phyloP scores from a whole-genome alignment of 441 rosid species.

The Kokia cookei region DNA sequence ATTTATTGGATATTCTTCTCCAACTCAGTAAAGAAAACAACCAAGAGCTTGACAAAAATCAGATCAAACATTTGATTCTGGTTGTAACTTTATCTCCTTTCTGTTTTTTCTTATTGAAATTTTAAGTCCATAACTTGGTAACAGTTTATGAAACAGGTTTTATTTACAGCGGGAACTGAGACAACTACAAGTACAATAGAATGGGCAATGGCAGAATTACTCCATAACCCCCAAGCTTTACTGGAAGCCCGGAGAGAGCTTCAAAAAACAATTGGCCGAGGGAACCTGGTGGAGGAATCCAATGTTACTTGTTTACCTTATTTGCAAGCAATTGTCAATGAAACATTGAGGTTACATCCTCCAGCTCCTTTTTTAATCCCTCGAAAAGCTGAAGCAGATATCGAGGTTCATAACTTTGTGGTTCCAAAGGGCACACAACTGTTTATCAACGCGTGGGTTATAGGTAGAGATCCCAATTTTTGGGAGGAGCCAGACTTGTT shows the following conservation, averaged over 20 bases:
- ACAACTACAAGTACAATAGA: not conserved
- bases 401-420: conserved; percentile 20
- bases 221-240: not conserved
- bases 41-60: conserved; percentile 15
- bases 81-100: not conserved
- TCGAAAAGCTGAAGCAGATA: conserved; percentile 13
- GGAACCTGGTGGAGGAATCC: conserved; percentile 26
- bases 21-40: conserved; percentile 16
- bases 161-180: not conserved
- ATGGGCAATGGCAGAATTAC: not conserved
- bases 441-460: conserved; percentile 41
- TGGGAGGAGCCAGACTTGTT: conserved; percentile 42
- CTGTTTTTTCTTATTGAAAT: not conserved
- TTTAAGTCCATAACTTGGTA: not conserved
- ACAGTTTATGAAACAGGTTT: conserved; percentile 17
- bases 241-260: conserved; percentile 27
- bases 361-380: conserved; percentile 26
- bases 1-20: conserved; percentile 31
- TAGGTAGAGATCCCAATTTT: conserved; percentile 33
- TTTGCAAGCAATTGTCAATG: conserved; percentile 36
- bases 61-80: conserved; percentile 27
- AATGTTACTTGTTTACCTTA: conserved; percentile 22
- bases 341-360: conserved; percentile 44
- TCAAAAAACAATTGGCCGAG: conserved; percentile 14
- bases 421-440: conserved; percentile 34